These are phyloP conservation scores for Hypoxylon trugodes DNA, from an alignment of 495 filamentous ascomycete genomes.

Conservation along the genomic window DNA sequence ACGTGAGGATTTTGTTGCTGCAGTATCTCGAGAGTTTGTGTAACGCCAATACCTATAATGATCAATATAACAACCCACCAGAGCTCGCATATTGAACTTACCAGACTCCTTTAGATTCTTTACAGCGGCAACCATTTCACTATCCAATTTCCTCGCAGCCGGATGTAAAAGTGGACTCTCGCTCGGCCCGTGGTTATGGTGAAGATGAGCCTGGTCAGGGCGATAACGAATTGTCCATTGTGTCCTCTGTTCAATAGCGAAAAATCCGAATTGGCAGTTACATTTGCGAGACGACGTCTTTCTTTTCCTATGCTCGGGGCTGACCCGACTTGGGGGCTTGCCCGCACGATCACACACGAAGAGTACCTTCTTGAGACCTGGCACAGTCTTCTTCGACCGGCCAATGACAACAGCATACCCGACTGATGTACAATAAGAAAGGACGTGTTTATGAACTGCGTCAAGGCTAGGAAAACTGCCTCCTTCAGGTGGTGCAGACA, in stretches of 20 bases:
- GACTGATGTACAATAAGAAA: conserved; percentile 62
- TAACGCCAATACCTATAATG: conserved; percentile 60
- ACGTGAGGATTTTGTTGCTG: conserved; percentile 64
- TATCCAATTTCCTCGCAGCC: conserved; percentile 64
- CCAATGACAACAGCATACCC: conserved; percentile 68
- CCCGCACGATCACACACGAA: conserved; percentile 66
- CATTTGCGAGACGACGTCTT: conserved; percentile 66
- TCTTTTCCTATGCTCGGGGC: conserved; percentile 61
- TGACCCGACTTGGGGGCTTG: conserved; percentile 61
- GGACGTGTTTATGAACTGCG: conserved; percentile 60
- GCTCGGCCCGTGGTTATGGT: conserved; percentile 64
- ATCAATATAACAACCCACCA: conserved; percentile 29
- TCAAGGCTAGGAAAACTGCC: conserved; percentile 64
- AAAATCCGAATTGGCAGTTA: conserved; percentile 66
- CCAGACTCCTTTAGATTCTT: conserved; percentile 64
- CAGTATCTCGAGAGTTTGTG: conserved; percentile 63
- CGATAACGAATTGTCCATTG: conserved; percentile 65
- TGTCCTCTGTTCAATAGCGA: conserved; percentile 64
- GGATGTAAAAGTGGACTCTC: conserved; percentile 64
- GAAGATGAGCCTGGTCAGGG: conserved; percentile 57
- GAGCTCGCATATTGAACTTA: conserved; percentile 39
- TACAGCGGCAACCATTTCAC: conserved; percentile 65
- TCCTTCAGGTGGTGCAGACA: conserved; percentile 64
- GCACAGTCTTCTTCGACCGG: conserved; percentile 64
- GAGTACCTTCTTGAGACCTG: conserved; percentile 65